phyloP scores from a whole-genome alignment of 2,329 filamentous ascomycete genomes.

The Nothomitra cinnamomea region DNA sequence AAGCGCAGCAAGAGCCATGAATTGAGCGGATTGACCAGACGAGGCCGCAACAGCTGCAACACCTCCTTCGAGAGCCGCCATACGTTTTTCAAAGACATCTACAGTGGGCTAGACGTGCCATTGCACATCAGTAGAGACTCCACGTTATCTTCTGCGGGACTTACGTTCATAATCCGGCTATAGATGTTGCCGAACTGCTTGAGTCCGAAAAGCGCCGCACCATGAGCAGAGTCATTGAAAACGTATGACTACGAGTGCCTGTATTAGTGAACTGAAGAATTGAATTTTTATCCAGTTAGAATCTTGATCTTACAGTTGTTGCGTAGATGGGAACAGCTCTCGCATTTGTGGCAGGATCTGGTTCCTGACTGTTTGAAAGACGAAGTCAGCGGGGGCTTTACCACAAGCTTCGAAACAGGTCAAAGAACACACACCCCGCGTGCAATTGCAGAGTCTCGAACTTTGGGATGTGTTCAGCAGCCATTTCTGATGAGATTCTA shows the following conservation, averaged over 20 bases:
- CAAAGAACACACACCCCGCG: slow-evolving; percentile 44
- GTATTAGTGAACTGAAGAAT: slow-evolving; percentile 8
- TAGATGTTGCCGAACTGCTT: slow-evolving; percentile 98
- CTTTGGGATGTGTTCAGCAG: slow-evolving; percentile 1
- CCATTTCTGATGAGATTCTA: background rate
- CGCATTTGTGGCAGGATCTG: slow-evolving; percentile 67
- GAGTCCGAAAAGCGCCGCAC: slow-evolving; percentile 84
- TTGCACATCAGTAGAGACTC: background rate
- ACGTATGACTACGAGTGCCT: slow-evolving; percentile 51
- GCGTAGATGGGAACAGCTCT: slow-evolving; percentile 94
- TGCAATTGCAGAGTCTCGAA: slow-evolving; percentile 81
- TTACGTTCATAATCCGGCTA: slow-evolving; percentile 84
- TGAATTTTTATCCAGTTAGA: background rate
- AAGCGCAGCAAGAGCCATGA: slow-evolving; percentile 75
- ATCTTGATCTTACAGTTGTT: slow-evolving; percentile 41
- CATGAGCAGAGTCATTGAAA: slow-evolving; percentile 94
- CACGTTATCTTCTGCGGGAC: slow-evolving; percentile 15
- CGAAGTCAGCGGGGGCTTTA: slow-evolving; percentile 8
- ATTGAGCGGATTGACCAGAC: slow-evolving; percentile 82
- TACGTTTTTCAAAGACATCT: slow-evolving; percentile 90
- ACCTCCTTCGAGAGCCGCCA: slow-evolving; percentile 89
- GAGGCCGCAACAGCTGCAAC: slow-evolving; percentile 69
- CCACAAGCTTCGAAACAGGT: background rate
- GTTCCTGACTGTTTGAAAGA: slow-evolving; percentile 43
- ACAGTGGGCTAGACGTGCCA: slow-evolving; percentile 53